Conservation (phyloP, 1,284 basidiomycete genomes). For the Cutaneotrichosporon curvatum region DNA sequence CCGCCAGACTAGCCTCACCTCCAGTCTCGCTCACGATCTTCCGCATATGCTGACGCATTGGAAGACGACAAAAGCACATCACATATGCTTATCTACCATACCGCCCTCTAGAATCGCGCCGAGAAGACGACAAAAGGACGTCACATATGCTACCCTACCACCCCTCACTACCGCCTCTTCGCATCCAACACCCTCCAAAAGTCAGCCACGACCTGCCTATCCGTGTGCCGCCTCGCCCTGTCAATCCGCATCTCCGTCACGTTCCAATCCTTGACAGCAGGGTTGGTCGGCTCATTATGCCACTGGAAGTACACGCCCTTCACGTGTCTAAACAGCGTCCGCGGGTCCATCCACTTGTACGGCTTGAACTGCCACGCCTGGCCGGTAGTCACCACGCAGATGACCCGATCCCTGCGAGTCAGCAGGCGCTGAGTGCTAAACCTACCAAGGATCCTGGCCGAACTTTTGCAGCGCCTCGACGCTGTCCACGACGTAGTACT, state of each 20-base stretch:
- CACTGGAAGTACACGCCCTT: slow-evolving; percentile 90
- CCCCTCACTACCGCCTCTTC: background rate
- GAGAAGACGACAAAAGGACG: too few relatives aligned
- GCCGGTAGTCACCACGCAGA: slow-evolving; percentile 94
- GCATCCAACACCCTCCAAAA: slow-evolving; percentile 85
- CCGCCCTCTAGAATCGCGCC: too few relatives aligned
- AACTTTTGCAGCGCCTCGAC: slow-evolving; percentile 88
- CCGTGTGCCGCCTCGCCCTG: slow-evolving; percentile 80
- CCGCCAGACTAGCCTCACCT: too few relatives aligned
- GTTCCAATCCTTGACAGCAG: slow-evolving; percentile 91
- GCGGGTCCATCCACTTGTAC: slow-evolving; percentile 93
- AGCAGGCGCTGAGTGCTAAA: slow-evolving; percentile 3
- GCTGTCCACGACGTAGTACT: slow-evolving; percentile 81
- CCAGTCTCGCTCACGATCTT: too few relatives aligned
- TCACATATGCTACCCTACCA: too few relatives aligned
- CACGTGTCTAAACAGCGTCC: slow-evolving; percentile 84
- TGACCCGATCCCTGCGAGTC: slow-evolving; percentile 67
- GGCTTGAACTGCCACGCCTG: slow-evolving; percentile 96
- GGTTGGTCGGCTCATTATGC: slow-evolving; percentile 81
- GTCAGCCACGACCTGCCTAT: slow-evolving; percentile 86
- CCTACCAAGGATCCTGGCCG: slow-evolving; percentile 75
- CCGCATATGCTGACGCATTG: too few relatives aligned
- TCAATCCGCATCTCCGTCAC: slow-evolving; percentile 93
- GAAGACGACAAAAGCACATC: too few relatives aligned
- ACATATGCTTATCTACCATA: too few relatives aligned